These are phyloP conservation scores for Termitomyces sp. DNA, from an alignment of 768 basidiomycete species.

Conservation along the genomic window DNA sequence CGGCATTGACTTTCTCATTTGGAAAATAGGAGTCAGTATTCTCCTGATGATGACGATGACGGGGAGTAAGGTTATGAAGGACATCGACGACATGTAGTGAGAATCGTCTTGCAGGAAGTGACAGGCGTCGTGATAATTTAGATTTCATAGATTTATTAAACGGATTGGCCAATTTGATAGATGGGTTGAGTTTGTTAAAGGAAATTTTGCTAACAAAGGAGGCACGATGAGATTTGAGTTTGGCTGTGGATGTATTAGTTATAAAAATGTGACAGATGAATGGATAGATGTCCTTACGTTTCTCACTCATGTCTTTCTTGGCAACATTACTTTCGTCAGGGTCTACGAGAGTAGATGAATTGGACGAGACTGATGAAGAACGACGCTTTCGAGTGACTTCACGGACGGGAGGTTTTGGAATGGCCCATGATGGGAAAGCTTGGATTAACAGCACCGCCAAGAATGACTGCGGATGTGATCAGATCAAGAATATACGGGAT, in stretches of 20 bases:
- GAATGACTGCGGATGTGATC: conserved; percentile 4
- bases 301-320: neutral
- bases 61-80: neutral
- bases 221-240: neutral
- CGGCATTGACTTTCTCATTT: neutral
- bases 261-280: too few species aligned
- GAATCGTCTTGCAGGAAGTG: neutral
- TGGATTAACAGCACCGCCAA: neutral
- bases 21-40: neutral
- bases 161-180: neutral
- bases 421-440: neutral
- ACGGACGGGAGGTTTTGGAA: neutral
- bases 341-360: neutral
- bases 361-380: neutral
- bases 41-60: neutral
- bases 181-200: neutral
- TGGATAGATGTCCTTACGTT: neutral
- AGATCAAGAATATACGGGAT: neutral
- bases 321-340: neutral
- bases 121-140: neutral
- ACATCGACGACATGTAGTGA: neutral
- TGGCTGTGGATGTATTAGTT: neutral
- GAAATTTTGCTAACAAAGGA: neutral
- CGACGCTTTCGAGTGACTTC: neutral
- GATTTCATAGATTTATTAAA: neutral